Base-by-base conservation (phyloP, 2,329 filamentous ascomycete genomes). In the Didymellaceae sp. region DNA sequence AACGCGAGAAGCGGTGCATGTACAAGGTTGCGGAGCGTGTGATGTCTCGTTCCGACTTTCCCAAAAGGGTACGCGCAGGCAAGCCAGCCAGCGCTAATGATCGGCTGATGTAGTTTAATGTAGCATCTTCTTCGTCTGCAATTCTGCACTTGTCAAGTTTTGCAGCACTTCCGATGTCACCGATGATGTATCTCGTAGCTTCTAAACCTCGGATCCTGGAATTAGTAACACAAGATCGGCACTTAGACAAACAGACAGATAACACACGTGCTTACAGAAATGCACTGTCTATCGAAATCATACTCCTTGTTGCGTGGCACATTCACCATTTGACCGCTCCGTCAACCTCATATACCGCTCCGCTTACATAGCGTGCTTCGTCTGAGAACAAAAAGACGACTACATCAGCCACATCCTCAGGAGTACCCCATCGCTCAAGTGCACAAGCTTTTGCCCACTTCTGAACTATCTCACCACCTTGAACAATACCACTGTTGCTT, bases 401-500 rank as follows among this genome's bases (percentile, higher is more conserved):
- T 1, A 54, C 45, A 38, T 54, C 52, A 5, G 46, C 46, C n/a
- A 54, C 32, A 11, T 82, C 79, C 38, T 75, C 77, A 2, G 76
- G 66, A 22, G 68, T 74, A 0, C 77, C 78, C 62, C 79, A 58
- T 42, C 75, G 67, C 41, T 70, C 75, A 58, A 78, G 56, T 26
- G 75, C 73, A 54, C 75, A 73, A 37, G 71, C 72, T 38, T 65
- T 61, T 26, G 66, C 56, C 67, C 75, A 71, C 54, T 65, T 65
- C 55, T 71, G 62, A 3, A 79, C 71, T 1, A 72, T 73, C 32
- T 78, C 77, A 1, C 71, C 70, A 0, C 80, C 80, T 37, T 71
- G 75, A 1, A 79, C 73, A 26, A 82, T 77, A 3, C 75, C 76
- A 4, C 77, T 76, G 67, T 80, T 81, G 6, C 73, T 75, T 11